These are phyloP conservation scores for Lycium ferocissimum DNA, from an alignment of 257 asterid species.

Conservation along the genomic window DNA sequence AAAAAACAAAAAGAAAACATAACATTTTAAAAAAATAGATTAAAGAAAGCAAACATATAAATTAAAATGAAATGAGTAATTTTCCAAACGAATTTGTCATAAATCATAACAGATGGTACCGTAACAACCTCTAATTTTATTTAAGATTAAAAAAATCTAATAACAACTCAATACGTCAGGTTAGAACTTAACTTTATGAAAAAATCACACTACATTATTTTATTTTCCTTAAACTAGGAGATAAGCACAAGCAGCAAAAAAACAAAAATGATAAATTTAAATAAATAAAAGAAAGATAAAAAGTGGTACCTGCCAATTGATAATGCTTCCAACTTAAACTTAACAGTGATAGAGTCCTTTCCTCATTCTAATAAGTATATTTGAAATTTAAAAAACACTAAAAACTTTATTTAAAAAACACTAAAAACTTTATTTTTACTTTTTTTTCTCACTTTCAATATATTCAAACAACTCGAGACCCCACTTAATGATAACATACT, in stretches of 20 bases:
- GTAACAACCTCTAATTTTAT: background rate
- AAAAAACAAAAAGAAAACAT: too few relatives aligned
- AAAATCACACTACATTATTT: background rate
- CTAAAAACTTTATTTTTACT: too few relatives aligned
- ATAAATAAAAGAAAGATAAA: too few relatives aligned
- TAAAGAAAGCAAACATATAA: too few relatives aligned
- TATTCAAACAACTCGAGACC: too few relatives aligned
- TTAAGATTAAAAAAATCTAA: background rate
- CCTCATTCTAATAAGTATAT: too few relatives aligned
- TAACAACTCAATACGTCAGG: background rate
- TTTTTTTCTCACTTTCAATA: too few relatives aligned
- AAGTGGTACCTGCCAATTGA: background rate
- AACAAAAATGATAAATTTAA: background rate
- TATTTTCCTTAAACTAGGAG: background rate
- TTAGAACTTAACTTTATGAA: background rate
- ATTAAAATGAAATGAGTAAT: too few relatives aligned
- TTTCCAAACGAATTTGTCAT: background rate
- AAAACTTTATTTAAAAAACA: too few relatives aligned
- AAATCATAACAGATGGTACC: background rate
- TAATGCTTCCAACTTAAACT: slow-evolving; percentile 26
- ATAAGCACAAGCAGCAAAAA: slow-evolving; percentile 11
- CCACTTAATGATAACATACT: too few relatives aligned
- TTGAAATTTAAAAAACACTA: too few relatives aligned
- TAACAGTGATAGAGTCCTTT: background rate
- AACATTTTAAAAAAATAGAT: too few relatives aligned